These are phyloP conservation scores for Agaricus sinodeliciosus DNA, from an alignment of 768 basidiomycete species.

Conservation along the genomic window DNA sequence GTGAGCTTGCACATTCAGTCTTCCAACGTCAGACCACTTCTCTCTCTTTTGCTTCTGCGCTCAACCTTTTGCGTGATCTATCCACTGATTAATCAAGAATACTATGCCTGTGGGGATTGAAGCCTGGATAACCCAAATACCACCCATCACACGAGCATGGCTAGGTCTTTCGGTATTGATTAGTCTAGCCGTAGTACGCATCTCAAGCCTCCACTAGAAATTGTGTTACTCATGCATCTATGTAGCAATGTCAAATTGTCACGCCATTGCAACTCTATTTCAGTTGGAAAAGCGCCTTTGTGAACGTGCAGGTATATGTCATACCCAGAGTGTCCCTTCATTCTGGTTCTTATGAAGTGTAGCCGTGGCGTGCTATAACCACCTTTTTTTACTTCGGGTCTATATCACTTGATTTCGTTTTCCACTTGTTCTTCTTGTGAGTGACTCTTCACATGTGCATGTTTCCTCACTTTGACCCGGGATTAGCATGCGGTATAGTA, in stretches of 20 bases:
- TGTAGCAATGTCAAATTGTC: conserved; percentile 86
- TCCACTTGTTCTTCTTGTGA: conserved; percentile 98
- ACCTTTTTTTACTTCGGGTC: conserved; percentile 97
- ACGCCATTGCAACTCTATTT: conserved; percentile 92
- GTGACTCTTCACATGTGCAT: conserved; percentile 22
- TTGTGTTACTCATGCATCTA: neutral
- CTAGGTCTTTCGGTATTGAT: conserved; percentile 70
- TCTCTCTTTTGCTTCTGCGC: too few relatives aligned
- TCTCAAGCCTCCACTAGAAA: neutral
- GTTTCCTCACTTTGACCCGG: neutral
- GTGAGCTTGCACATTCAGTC: neutral
- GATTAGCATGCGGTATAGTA: conserved; percentile 91
- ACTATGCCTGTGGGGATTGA: conserved; percentile 80
- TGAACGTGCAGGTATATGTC: conserved; percentile 64
- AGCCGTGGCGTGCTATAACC: conserved; percentile 86
- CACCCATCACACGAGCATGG: conserved; percentile 88
- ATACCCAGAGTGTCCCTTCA: neutral
- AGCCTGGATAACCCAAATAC: conserved; percentile 87
- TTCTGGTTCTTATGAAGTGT: conserved; percentile 10
- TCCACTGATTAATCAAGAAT: too few relatives aligned
- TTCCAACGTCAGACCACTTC: neutral
- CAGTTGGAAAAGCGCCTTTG: conserved; percentile 79
- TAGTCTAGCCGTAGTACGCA: conserved; percentile 81
- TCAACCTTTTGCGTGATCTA: too few relatives aligned
- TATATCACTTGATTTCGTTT: conserved; percentile 89